Conservation (phyloP, 306 rosid species). For the Styphnolobium japonicum region DNA sequence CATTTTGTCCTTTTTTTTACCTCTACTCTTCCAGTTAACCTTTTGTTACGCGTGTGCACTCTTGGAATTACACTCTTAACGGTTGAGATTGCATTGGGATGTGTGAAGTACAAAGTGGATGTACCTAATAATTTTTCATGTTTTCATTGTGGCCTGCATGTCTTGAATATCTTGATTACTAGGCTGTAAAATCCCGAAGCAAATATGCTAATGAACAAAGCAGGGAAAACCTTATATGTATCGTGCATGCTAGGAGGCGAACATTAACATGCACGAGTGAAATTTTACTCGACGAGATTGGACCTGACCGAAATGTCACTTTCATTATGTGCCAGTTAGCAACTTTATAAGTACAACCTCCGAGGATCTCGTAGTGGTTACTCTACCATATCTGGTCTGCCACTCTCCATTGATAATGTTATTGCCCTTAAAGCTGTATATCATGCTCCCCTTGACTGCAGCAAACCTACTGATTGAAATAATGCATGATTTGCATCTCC, state of each 20-base stretch:
- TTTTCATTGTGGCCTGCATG: too few relatives aligned
- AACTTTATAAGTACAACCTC: conserved; percentile 28
- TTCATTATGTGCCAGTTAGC: conserved; percentile 1
- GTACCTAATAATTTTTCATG: background rate
- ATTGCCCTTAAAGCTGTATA: conserved; percentile 13
- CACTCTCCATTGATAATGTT: conserved; percentile 26
- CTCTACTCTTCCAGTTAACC: too few relatives aligned
- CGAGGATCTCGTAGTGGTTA: conserved; percentile 37
- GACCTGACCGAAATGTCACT: background rate
- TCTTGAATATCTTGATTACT: too few relatives aligned
- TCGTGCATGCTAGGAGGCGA: background rate
- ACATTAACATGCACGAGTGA: background rate
- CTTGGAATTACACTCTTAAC: too few relatives aligned
- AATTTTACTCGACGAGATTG: background rate
- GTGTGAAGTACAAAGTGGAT: background rate
- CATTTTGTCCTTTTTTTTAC: too few relatives aligned
- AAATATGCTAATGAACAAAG: background rate
- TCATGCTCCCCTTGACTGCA: background rate
- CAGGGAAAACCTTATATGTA: too few relatives aligned
- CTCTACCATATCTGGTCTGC: conserved; percentile 36
- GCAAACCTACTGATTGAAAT: background rate
- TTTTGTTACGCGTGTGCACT: background rate
- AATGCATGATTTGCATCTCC: conserved; percentile 8
- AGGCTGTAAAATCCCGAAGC: too few relatives aligned
- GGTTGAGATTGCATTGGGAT: background rate